Percentiles rank a stretch among this genome's conserved stretches.
Evolutionary conservation across 805 yeast genomes (phyloP).

Genomic region (Cyberlindnera xishuangbannaensis): DNA sequence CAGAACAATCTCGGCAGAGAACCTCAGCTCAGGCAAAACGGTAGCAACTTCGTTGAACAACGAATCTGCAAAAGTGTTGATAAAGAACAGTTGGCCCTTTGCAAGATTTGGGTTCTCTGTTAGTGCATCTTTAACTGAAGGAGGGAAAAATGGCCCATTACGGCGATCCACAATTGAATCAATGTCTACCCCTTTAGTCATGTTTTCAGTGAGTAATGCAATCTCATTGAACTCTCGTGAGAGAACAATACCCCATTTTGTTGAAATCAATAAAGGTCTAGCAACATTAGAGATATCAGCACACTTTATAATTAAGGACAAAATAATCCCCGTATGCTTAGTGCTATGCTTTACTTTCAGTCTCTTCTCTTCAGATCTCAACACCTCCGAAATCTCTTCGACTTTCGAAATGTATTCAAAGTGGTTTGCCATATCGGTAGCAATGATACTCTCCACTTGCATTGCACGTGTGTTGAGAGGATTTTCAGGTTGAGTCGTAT

Average conservation of each 20-base stretch:
- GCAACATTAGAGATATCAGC: conserved; percentile 96
- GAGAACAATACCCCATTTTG: conserved; percentile 83
- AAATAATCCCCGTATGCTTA: conserved; percentile 38
- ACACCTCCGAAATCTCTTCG: conserved; percentile 27
- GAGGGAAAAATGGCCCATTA: conserved; percentile 29
- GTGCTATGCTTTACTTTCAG: conserved; percentile 12
- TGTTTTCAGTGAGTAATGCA: conserved; percentile 40
- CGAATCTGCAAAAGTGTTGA: conserved; percentile 71
- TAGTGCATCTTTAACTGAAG: conserved; percentile 38
- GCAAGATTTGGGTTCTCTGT: conserved; percentile 44
- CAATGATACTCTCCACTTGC: conserved; percentile 46
- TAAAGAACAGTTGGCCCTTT: conserved; percentile 77
- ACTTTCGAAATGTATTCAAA: conserved; percentile 59
- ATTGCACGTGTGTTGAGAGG: conserved; percentile 22
- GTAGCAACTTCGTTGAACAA: conserved; percentile 62
- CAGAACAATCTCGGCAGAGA: conserved; percentile 23
- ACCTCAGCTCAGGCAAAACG: conserved; percentile 55
- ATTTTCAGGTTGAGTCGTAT: conserved; percentile 5
- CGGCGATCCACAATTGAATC: conserved; percentile 15
- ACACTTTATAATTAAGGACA: conserved; percentile 76
- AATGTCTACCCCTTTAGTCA: conserved; percentile 23
- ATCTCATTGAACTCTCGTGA: conserved; percentile 74
- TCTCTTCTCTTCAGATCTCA: conserved; percentile 11
- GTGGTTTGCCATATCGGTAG: conserved; percentile 94
- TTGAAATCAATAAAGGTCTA: conserved; percentile 66